These are phyloP conservation scores for Neonectria magnoliae DNA, from an alignment of 2,329 filamentous ascomycete genomes.

Conservation along the genomic window DNA sequence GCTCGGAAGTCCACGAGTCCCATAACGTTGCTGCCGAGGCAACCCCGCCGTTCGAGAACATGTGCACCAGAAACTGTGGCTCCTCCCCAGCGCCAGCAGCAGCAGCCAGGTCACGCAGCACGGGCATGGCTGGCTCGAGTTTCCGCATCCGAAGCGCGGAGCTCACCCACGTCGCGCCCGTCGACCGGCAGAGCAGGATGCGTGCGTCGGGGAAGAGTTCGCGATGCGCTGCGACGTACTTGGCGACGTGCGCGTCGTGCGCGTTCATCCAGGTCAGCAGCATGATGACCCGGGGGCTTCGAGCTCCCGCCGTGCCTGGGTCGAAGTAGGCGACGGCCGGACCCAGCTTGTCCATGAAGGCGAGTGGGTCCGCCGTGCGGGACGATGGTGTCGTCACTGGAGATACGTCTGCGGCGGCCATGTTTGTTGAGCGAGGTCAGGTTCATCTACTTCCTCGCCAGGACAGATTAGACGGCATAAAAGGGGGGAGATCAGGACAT, in stretches of 20 bases:
- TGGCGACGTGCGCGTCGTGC: conserved; percentile 59
- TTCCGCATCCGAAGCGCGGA: conserved; percentile 44
- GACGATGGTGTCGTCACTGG: background rate
- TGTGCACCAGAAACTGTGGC: conserved; percentile 55
- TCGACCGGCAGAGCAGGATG: conserved; percentile 59
- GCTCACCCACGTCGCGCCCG: conserved; percentile 50
- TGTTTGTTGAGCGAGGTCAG: conserved; percentile 19
- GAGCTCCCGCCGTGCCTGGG: background rate
- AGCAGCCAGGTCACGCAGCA: conserved; percentile 48
- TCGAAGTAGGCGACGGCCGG: conserved; percentile 49
- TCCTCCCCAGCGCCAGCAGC: conserved; percentile 23
- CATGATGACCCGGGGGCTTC: conserved; percentile 57
- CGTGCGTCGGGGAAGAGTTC: conserved; percentile 54
- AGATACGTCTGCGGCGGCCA: conserved; percentile 39
- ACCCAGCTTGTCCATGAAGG: conserved; percentile 52
- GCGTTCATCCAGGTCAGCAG: conserved; percentile 63
- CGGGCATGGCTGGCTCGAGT: conserved; percentile 52
- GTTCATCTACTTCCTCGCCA: background rate
- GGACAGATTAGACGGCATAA: background rate
- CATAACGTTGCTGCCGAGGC: conserved; percentile 51
- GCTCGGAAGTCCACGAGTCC: conserved; percentile 30
- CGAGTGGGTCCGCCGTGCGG: conserved; percentile 36
- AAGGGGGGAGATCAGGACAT: background rate
- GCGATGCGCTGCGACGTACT: conserved; percentile 60
- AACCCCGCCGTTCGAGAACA: conserved; percentile 64